Base-by-base conservation (phyloP, 148 eudicot species). In the Rhododendron kiyosumense region DNA sequence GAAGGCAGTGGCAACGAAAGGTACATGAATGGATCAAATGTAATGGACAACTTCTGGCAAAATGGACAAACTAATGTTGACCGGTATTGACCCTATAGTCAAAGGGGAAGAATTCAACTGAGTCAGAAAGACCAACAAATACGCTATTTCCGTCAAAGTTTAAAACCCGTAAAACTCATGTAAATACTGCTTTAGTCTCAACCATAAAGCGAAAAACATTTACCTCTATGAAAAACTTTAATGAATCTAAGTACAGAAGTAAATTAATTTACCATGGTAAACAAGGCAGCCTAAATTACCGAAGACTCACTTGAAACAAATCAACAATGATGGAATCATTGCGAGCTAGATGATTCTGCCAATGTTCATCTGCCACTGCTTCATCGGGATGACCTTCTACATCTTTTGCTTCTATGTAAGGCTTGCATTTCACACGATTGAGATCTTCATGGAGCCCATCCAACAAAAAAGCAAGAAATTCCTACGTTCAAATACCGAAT, bases 381-480 rank as follows among this genome's bases (percentile, higher is more conserved):
- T 91, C 92, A 89, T 93, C 94, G 6, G 90, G 92, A 82, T 88
- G 88, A 57, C 89, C 92, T 86, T 91, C 95, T 81, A 88, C 90
- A 86, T 96, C 95, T 78, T 79, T 89, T 86, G 86, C 85, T 82
- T 94, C 93, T 59, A 91, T 80, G 83, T 93, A 94, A 85, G 97
- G 97, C 84, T 94, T 93, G 61, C 76, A 78, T 89, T 91, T 96
- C 81, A 94, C 97, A 81, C 97, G 96, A 89, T 96, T 96, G 84
- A 96, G 91, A 88, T 95, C 99, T 92, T 96, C 97, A 87, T 93
- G 98, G 57, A 96, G 97, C 36, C 96, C 96, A 92, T 96, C 96
- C 94, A 96, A 90, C 74, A 96, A 90, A 90, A 94, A 95, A 61
- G 98, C 90, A 86, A 96, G 91, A 82, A 96, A 91, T 84, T 96